These are phyloP conservation scores for Kazachstania kunashirensis DNA, from an alignment of 805 yeast species.

Conservation along the genomic window DNA sequence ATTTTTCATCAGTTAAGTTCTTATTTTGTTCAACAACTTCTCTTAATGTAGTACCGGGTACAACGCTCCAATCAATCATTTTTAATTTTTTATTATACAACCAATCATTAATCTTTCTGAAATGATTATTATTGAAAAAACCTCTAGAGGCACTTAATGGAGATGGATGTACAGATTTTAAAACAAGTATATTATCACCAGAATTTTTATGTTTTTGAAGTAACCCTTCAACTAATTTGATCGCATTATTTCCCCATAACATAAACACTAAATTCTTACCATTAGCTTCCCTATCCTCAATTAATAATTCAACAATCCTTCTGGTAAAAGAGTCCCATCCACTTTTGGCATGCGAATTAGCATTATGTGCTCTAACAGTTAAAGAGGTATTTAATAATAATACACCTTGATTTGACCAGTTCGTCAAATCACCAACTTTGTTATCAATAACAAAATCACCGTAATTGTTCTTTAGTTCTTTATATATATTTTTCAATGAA, in stretches of 20 bases:
- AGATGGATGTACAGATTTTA: constrained; percentile 84
- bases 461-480: constrained; percentile 61
- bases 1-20: not conserved
- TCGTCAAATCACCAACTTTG: constrained; percentile 48
- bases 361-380: constrained; percentile 87
- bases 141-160: constrained; percentile 84
- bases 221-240: constrained; percentile 42
- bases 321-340: constrained; percentile 94
- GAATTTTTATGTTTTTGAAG: constrained; percentile 5
- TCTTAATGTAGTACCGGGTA: constrained; percentile 18
- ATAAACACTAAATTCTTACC: constrained; percentile 56
- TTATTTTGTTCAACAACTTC: constrained; percentile 17
- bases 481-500: constrained; percentile 78
- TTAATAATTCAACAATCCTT: constrained; percentile 46
- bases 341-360: constrained; percentile 79
- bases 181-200: constrained; percentile 36
- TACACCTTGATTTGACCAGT: constrained; percentile 87
- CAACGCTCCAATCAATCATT: constrained; percentile 61
- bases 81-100: constrained; percentile 33
- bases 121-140: constrained; percentile 70
- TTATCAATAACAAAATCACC: constrained; percentile 54
- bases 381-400: constrained; percentile 76
- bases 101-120: constrained; percentile 72
- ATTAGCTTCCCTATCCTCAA: constrained; percentile 37
- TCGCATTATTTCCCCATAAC: constrained; percentile 80